Evolutionary conservation across 768 basidiomycete genomes (phyloP), one percentile per base, ranked within the genome.

Genomic region (Mrakia frigida): DNA sequence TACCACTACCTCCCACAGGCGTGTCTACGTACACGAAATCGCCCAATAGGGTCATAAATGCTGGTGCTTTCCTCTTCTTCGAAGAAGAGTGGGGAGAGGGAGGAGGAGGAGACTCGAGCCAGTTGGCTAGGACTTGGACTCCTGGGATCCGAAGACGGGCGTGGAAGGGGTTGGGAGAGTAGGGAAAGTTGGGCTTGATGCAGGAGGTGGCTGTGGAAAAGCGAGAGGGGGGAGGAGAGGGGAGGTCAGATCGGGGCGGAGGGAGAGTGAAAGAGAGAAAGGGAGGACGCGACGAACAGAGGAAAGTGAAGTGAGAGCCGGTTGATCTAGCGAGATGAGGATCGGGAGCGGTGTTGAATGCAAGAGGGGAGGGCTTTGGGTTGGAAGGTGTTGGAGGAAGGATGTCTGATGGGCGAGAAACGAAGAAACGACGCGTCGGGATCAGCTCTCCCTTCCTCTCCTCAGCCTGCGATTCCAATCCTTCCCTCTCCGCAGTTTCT

Each of bases 21-120:
- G 90, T 88, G 79, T 92, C 90, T 2, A 89, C 89, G 79, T 92
- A 91, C 78, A 92, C 89, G 78, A 90, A 90, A 80, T 92, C 91
- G 9, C 91, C 91, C 69, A 92, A 83, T 81, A 91, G 88, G 9
- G 91, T 80, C 82, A 91, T 82, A 79, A 91, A 92, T 7, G 33
- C 52, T 72, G 88, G 72, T 39, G 3, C 56, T 71, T 13, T 76
- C 56, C 43, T 41, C 71, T 78, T 78, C 33, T 78, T 60, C 3
- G 59, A 28, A 33, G n/a, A 28, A 33, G 31, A 39, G 39, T 21
- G 37, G 25, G 39, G 37, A 13, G 39, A 28, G 35, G 21, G 2
- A 13, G 35, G 65, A 11, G 65, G 65, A 35, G 65, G 65, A 14
- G 11, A 23, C 6, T 13, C 61, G 28, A 79, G 76, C 67, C 75